Evolutionary conservation across 345 rosid species (phyloP), one percentile per base, ranked within the genome.

Genomic region (Populus davidiana): DNA sequence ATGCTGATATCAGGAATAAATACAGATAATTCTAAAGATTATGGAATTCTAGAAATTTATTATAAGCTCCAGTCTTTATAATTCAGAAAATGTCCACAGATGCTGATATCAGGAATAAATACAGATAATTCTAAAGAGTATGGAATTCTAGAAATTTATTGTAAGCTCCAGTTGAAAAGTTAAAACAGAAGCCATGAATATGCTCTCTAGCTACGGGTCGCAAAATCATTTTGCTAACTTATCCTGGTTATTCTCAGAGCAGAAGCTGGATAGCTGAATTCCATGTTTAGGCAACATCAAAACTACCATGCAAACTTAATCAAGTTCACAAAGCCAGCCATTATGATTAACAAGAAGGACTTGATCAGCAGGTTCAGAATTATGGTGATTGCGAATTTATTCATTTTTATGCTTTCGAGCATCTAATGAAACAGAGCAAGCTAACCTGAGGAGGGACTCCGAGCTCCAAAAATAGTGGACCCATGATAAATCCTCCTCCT

Each of bases 401-500:
- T 33, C 36, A 33, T 71, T 31, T 36, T 35, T 71, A 14, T 49
- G 16, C 54, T 35, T 54, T 52, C 6, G 16, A 64, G 25, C 39
- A 75, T 47, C 18, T 5, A 33, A 33, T 4, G 36, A 33, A 33
- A 33, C 36, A 4, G 27, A 4, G 21, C 18, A 64, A 38, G 20
- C 6, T 7, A 27, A 77, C 85, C 87, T 83, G 86, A 29, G 87
- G 89, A 33, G 83, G 86, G 50, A 87, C 54, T 50, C 87, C 85
- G 11, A 85, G 84, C 83, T 87, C 82, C 76, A 87, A 76, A 56
- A 85, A 83, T 6, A 87, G 74, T 20, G 89, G 87, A 18, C 85
- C 87, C 80, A 81, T 64, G 36, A 83, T 74, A 39, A 87, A 87
- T 27, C 89, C 86, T 23, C 89, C 85, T 1, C 86, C 89, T 6